phyloP scores from a whole-genome alignment of 192 early-diverging fungal species.

The Podila minutissima region DNA sequence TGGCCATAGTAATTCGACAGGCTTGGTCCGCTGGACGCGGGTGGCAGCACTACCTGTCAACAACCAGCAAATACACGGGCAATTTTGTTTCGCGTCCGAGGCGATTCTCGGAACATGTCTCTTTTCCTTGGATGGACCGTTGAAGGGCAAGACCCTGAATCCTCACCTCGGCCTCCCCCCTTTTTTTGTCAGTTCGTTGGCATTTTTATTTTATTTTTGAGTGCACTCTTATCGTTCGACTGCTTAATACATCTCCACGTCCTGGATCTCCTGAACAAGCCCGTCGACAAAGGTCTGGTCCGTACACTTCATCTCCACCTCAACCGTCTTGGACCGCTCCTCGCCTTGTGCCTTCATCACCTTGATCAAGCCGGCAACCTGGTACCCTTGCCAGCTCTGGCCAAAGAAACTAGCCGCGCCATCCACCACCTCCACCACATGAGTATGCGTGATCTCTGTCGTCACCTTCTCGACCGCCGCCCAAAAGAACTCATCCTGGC shows the following conservation, averaged over 20 bases:
- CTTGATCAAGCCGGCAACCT: constrained; percentile 68
- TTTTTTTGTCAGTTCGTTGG: neutral
- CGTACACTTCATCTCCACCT: constrained; percentile 65
- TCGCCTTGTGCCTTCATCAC: constrained; percentile 13
- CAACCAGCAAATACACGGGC: too few relatives aligned
- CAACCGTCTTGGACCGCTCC: constrained; percentile 39
- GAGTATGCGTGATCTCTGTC: constrained; percentile 52
- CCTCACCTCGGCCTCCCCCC: neutral
- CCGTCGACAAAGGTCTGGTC: constrained; percentile 64
- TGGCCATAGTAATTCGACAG: too few relatives aligned
- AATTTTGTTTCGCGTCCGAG: too few relatives aligned
- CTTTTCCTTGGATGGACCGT: too few relatives aligned
- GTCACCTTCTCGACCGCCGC: constrained; percentile 60
- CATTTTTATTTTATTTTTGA: neutral
- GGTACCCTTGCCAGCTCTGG: constrained; percentile 61
- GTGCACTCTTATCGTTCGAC: neutral
- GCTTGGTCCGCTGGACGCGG: too few relatives aligned
- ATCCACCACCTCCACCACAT: constrained; percentile 66
- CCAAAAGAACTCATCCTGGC: constrained; percentile 55
- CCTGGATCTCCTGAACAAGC: constrained; percentile 47
- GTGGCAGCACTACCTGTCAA: too few relatives aligned
- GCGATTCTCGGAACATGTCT: too few relatives aligned
- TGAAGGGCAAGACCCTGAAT: too few relatives aligned
- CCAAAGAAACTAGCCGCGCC: constrained; percentile 70
- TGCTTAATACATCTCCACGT: constrained; percentile 5